These are phyloP conservation scores for Ormosia semicastrata DNA, from an alignment of 306 rosid genomes.

Conservation along the genomic window DNA sequence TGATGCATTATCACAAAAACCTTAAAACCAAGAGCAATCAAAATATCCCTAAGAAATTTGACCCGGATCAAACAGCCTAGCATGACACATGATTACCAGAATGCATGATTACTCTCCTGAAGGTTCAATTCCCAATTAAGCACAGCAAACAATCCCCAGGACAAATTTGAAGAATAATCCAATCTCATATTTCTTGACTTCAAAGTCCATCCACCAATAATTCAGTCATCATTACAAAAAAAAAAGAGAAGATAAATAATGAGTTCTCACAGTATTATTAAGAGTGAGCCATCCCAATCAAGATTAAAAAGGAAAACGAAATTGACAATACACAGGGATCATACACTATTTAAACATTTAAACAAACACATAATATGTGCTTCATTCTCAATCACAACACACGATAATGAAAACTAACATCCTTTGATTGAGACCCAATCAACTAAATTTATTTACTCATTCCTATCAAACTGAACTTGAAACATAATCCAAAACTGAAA, in stretches of 20 bases:
- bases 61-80: neutral
- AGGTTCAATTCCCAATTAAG: neutral
- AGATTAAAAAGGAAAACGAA: neutral
- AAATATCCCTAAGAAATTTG: neutral
- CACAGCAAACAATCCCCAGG: neutral
- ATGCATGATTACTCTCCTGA: neutral
- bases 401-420: neutral
- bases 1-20: neutral
- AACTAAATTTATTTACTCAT: neutral
- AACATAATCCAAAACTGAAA: neutral
- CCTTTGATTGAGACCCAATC: neutral
- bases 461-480: neutral
- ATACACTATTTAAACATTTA: neutral
- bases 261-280: neutral
- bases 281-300: neutral
- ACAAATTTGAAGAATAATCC: conserved; percentile 12
- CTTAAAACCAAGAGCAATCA: neutral
- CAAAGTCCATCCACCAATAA: conserved; percentile 19
- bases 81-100: neutral
- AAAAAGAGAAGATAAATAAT: too few species aligned
- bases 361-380: neutral
- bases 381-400: neutral
- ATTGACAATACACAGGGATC: neutral
- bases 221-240: neutral
- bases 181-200: neutral